Percentiles rank a stretch among this genome's conserved stretches.
phyloP scores from a whole-genome alignment of 805 yeast species.

The Ogataea pignaliae region DNA sequence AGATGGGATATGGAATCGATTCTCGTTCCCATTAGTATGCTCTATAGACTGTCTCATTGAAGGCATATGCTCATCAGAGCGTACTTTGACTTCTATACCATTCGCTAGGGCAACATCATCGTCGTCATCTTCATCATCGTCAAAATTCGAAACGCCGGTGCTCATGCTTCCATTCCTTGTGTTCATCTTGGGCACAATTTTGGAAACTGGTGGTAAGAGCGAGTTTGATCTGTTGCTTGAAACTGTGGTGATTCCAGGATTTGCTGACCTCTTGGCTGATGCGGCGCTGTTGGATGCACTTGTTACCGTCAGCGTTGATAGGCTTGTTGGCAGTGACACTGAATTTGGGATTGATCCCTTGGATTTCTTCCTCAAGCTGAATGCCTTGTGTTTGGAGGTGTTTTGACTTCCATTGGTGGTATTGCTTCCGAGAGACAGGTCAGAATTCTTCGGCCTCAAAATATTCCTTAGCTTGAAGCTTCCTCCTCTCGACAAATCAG shows the following conservation, averaged over 20 bases:
- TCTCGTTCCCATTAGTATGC: no score
- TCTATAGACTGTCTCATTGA: no score
- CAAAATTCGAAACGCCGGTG: background rate
- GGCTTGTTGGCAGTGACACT: slow-evolving; percentile 4
- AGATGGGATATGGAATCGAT: no score
- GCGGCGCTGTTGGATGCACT: background rate
- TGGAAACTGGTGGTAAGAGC: background rate
- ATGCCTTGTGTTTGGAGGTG: background rate
- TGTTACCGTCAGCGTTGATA: slow-evolving; percentile 3
- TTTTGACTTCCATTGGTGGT: background rate
- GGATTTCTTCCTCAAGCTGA: background rate
- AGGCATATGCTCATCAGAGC: no score
- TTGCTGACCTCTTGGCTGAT: no score
- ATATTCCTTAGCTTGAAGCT: slow-evolving; percentile 10
- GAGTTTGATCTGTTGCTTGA: background rate
- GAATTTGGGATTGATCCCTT: slow-evolving; percentile 3
- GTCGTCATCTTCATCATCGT: background rate
- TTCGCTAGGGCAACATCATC: background rate
- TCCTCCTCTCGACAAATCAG: slow-evolving; percentile 6
- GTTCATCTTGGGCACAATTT: background rate
- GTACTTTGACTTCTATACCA: background rate
- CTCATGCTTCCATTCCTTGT: slow-evolving; percentile 1
- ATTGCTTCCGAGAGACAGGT: slow-evolving; percentile 8
- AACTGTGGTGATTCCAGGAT: background rate
- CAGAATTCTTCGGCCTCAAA: slow-evolving; percentile 7